Base-by-base conservation (phyloP, 495 filamentous ascomycete species). In the Penicillium desertorum region DNA sequence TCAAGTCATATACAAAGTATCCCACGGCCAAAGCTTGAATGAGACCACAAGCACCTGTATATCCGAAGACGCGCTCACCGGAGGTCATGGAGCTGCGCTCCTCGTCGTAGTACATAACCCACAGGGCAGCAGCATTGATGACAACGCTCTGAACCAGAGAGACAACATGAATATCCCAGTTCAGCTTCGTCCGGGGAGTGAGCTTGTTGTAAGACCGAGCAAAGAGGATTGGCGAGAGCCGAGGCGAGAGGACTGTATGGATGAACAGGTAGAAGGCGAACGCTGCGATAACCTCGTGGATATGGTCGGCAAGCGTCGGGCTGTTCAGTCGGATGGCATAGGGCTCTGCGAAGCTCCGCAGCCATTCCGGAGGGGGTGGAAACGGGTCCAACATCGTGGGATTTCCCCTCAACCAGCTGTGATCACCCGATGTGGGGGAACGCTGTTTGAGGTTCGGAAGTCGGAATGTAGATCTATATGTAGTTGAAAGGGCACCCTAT, bases 91-190 rank as follows among this genome's bases (percentile, higher is more conserved):
- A 74, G 58, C 71, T 77, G 53, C 94, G 81, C 76, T 96, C 91
- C 45, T 86, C 71, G 72, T 97, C 94, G 43, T 60, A 67, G 64
- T 78, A 86, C 76, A 96, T 96, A 42, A 92, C 84, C 86, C 88
- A 97, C 34, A 99, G 69, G 14, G 91, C 90, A 39, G 89, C 68
- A 43, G 57, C 67, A 68, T 87, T 90, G 75, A 99, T 90, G n/a
- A 92, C 73, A 16, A 81, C 76, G 64, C 85, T 87, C 77, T 99
- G 94, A 17, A 90, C 76, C n/a, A 99, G 75, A 14, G 90, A 96
- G 22, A 98, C 95, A 63, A 97, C 88, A 69, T 97, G 94, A 27
- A 96, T 88, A 72, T 99, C 88, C 94, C 94, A 99, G 81, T 93
- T 98, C 60, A 93, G 75, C 70, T 81, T 85, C 47, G 88, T 93